A percentile compares a stretch with the other conserved stretches of the same genome.
phyloP scores from a whole-genome alignment of 768 basidiomycete genomes.

The Kwoniella dendrophila region DNA sequence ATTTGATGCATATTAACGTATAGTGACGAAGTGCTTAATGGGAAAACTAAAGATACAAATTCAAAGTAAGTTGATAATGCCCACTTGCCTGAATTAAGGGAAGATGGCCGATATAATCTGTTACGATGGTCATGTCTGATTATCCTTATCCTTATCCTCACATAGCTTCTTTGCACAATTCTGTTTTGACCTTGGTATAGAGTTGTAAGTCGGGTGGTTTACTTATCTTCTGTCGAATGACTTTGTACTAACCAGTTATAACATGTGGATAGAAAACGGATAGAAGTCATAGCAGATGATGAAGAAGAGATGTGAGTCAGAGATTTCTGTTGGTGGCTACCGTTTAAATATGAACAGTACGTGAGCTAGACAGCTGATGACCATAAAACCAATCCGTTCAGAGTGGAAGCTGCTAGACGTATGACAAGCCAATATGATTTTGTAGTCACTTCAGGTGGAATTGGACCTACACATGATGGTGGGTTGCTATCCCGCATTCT shows the following conservation, averaged over 20 bases:
- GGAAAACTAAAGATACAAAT: conserved; percentile 67
- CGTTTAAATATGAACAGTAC: too few relatives aligned
- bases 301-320: conserved; percentile 78
- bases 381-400: conserved; percentile 47
- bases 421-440: conserved; percentile 83
- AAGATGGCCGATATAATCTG: too few relatives aligned
- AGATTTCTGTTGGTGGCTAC: not conserved
- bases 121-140: not conserved
- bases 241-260: not conserved
- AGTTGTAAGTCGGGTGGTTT: conserved; percentile 39
- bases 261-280: conserved; percentile 65
- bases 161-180: conserved; percentile 77
- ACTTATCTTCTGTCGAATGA: not conserved
- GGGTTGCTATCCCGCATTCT: conserved; percentile 35
- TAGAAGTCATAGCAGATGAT: conserved; percentile 89
- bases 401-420: conserved; percentile 79
- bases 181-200: conserved; percentile 75
- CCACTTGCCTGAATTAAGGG: too few relatives aligned
- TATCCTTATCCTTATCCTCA: not conserved
- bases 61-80: conserved; percentile 36
- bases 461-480: conserved; percentile 91
- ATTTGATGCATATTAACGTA: not conserved
- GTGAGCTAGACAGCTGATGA: too few relatives aligned
- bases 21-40: conserved; percentile 90
- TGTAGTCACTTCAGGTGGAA: conserved; percentile 87